phyloP scores from a whole-genome alignment of 768 basidiomycete genomes.

The Tylopilus intermedius region DNA sequence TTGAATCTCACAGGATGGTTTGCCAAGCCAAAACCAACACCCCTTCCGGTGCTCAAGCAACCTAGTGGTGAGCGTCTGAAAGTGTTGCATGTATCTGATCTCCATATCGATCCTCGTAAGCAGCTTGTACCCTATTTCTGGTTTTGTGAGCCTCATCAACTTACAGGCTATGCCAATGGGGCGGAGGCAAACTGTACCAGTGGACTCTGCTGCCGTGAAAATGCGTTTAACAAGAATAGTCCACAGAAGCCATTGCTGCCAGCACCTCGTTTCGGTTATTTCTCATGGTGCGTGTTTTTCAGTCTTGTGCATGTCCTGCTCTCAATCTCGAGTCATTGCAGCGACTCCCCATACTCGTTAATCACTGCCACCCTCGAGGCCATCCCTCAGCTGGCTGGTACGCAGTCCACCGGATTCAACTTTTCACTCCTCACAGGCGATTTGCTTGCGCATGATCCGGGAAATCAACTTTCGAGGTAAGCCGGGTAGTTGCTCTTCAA shows the following conservation, averaged over 20 bases:
- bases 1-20: constrained; percentile 69
- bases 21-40: constrained; percentile 69
- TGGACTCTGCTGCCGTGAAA: constrained; percentile 60
- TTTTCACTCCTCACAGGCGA: constrained; percentile 73
- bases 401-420: constrained; percentile 54
- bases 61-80: constrained; percentile 64
- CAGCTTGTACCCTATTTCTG: not conserved
- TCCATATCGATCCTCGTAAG: constrained; percentile 71
- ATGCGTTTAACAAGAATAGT: constrained; percentile 45
- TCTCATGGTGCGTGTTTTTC: constrained; percentile 41
- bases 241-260: constrained; percentile 48
- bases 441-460: constrained; percentile 65
- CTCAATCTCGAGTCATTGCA: constrained; percentile 13
- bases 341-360: constrained; percentile 64
- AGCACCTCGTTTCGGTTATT: constrained; percentile 68
- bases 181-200: constrained; percentile 70
- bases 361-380: constrained; percentile 56
- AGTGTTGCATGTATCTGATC: constrained; percentile 72
- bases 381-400: constrained; percentile 62
- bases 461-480: constrained; percentile 58
- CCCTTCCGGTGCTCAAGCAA: constrained; percentile 53
- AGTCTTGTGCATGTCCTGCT: not conserved
- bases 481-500: constrained; percentile 8
- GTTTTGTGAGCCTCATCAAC: constrained; percentile 1
- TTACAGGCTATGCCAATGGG: constrained; percentile 59